These are phyloP conservation scores for Xylariomycetidae sp. DNA, from an alignment of 2,329 filamentous ascomycete species.

Conservation along the genomic window DNA sequence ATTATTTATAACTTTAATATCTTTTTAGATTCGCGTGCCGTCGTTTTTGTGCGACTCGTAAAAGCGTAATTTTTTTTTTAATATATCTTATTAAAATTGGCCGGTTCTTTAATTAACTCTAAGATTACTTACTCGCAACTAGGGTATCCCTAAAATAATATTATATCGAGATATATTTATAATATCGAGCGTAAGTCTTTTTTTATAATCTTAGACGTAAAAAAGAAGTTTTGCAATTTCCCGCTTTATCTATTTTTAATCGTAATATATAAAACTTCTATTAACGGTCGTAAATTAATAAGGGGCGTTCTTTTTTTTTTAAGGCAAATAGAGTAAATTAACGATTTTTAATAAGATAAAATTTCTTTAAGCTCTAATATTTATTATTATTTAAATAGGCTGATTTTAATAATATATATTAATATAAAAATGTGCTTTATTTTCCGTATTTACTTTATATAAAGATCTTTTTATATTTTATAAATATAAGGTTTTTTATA, in stretches of 20 bases:
- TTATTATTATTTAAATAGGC: not conserved
- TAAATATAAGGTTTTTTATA: too few relatives aligned
- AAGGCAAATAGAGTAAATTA: not conserved
- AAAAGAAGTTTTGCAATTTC: not conserved
- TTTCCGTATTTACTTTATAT: not conserved
- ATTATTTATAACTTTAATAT: not conserved
- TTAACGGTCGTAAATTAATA: not conserved
- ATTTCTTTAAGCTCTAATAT: not conserved
- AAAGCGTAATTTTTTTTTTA: conserved; percentile 1
- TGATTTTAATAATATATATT: not conserved
- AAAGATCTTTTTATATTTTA: not conserved
- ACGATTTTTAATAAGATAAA: too few relatives aligned
- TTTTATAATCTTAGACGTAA: not conserved
- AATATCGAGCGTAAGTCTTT: not conserved
- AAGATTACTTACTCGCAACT: too few relatives aligned
- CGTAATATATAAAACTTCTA: not conserved
- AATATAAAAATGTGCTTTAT: not conserved
- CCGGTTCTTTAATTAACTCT: too few relatives aligned
- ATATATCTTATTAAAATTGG: conserved; percentile 1
- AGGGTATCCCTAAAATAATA: too few relatives aligned
- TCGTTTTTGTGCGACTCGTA: not conserved
- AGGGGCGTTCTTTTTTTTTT: not conserved
- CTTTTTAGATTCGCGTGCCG: not conserved
- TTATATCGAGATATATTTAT: conserved; percentile 1
- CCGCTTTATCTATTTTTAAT: not conserved